A percentile compares a stretch with the other conserved stretches of the same genome.
Evolutionary conservation across 805 yeast genomes (phyloP).

Genomic region (Tetrapisispora fleetii): DNA sequence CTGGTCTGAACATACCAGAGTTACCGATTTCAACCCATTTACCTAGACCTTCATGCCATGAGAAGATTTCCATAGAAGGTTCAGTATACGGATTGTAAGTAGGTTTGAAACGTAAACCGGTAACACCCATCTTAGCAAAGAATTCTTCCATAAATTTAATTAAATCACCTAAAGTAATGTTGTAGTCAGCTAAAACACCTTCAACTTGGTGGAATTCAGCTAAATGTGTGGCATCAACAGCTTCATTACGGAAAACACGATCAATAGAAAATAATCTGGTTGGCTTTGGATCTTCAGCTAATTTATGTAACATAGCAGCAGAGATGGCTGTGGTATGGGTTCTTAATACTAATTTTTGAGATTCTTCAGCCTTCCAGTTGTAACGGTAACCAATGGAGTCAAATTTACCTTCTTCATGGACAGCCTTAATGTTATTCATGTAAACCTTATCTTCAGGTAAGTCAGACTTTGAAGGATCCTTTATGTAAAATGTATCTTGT

Average conservation of each 20-base stretch:
- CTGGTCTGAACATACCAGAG: conserved; percentile 99
- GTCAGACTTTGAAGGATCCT: conserved; percentile 78
- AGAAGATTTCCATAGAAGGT: conserved; percentile 95
- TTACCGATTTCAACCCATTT: conserved; percentile 99
- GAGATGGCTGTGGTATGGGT: conserved; percentile 97
- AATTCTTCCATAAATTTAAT: conserved; percentile 98
- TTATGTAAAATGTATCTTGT: conserved; percentile 96
- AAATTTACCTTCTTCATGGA: conserved; percentile 81
- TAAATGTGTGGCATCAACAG: conserved; percentile 97
- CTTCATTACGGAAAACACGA: conserved; percentile 98
- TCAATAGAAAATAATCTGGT: conserved; percentile 90
- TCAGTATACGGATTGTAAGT: conserved; percentile 99
- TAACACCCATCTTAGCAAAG: conserved; percentile 95
- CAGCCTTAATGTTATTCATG: conserved; percentile 68
- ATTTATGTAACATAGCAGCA: conserved; percentile 71
- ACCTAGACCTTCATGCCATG: conserved; percentile 87
- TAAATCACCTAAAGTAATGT: conserved; percentile 87
- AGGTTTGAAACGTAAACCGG: conserved; percentile 91
- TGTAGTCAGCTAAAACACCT: conserved; percentile 96
- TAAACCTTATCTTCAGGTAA: conserved; percentile 74
- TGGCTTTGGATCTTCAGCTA: conserved; percentile 85
- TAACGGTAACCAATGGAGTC: conserved; percentile 98
- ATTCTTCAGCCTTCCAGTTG: conserved; percentile 91
- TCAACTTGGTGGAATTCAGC: conserved; percentile 99
- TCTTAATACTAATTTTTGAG: conserved; percentile 84